Percentiles rank a stretch among this genome's conserved stretches.
These are phyloP conservation scores for Trichomonas vaginalis DNA, from an alignment of 208 protist species.

Conservation along the genomic window DNA sequence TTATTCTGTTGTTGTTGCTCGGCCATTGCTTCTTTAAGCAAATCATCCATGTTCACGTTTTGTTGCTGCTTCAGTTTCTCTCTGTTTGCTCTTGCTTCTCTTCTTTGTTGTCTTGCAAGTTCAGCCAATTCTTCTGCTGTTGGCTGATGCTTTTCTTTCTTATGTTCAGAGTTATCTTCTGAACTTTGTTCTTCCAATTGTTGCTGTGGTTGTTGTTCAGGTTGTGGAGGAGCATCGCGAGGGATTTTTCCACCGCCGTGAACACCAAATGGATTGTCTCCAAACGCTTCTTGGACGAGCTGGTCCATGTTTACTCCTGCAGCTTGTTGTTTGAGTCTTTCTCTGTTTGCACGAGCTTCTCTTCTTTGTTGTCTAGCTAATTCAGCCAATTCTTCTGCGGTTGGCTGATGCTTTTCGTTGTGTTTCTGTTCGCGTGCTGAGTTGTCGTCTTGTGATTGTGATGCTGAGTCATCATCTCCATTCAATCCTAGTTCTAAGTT, in stretches of 20 bases:
- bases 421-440: background rate
- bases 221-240: background rate
- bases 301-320: background rate
- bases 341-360: background rate
- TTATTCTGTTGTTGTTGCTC: background rate
- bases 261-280: background rate
- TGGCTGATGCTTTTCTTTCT: background rate
- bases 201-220: background rate
- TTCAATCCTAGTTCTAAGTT: background rate
- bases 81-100: background rate
- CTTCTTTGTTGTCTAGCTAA: background rate
- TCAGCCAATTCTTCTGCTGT: background rate
- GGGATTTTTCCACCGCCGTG: background rate
- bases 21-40: background rate
- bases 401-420: background rate
- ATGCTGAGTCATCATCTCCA: background rate
- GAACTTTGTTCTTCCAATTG: background rate
- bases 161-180: background rate
- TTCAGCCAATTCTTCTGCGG: background rate
- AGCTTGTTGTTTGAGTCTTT: background rate
- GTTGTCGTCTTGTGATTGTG: background rate
- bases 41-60: background rate
- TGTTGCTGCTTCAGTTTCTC: background rate
- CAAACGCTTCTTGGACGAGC: background rate
- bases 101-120: background rate